Conservation (phyloP, 106 monocot species). For the Phalaenopsis aphrodite region DNA sequence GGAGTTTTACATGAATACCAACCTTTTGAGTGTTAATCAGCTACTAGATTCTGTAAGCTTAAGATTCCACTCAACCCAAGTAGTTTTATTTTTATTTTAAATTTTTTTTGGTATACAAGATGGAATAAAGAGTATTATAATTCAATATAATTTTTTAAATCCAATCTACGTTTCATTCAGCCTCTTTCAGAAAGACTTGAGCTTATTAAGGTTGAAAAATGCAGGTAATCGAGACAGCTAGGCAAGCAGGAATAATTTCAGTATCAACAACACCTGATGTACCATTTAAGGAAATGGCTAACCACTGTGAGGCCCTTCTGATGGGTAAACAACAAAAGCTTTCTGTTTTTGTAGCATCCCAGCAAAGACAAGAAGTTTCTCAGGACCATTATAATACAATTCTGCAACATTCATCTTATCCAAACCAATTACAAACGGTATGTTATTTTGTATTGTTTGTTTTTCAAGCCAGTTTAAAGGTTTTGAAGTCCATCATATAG, state of each 20-base stretch:
- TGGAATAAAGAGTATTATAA: not conserved
- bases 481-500: not conserved
- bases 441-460: not conserved
- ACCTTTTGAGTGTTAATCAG: conserved; percentile 68
- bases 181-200: not conserved
- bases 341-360: conserved; percentile 41
- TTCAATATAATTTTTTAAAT: not conserved
- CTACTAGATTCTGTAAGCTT: conserved; percentile 72
- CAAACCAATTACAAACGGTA: conserved; percentile 34
- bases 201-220: conserved; percentile 1
- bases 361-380: conserved; percentile 38
- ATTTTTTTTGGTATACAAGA: not conserved
- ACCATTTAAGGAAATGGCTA: conserved; percentile 79
- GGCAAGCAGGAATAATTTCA: conserved; percentile 50
- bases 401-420: too few relatives aligned
- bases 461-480: not conserved
- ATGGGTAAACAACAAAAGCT: conserved; percentile 75
- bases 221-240: conserved; percentile 12
- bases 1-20: conserved; percentile 16
- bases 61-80: not conserved
- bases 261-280: conserved; percentile 55
- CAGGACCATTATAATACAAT: conserved; percentile 4
- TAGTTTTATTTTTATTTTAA: too few relatives aligned
- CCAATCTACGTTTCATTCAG: not conserved
- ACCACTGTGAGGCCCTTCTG: conserved; percentile 75